Evolutionary conservation across 129 eudicot species (phyloP).

Genomic region (Saposhnikovia divaricata): DNA sequence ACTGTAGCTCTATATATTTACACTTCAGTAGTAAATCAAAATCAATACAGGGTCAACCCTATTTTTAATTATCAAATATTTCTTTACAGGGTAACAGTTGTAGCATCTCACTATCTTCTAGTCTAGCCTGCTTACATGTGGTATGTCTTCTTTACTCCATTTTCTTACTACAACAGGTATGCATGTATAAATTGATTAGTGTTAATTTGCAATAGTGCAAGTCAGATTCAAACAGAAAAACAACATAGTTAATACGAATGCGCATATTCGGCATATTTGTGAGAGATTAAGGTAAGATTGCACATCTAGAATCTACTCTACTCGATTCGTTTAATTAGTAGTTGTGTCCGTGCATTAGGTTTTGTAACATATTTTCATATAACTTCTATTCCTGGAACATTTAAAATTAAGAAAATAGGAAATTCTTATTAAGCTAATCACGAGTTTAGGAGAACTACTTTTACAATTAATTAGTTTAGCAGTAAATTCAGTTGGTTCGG

Average conservation of each 20-base stretch:
- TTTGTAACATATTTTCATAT: not conserved
- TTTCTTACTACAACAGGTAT: too few relatives aligned
- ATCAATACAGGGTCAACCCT: not conserved
- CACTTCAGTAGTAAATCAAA: not conserved
- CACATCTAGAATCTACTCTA: too few relatives aligned
- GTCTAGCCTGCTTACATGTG: too few relatives aligned
- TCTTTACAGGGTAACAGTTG: not conserved
- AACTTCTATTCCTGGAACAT: not conserved
- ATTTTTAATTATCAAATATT: not conserved
- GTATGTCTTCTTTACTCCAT: too few relatives aligned
- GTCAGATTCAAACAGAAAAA: too few relatives aligned
- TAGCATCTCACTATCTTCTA: not conserved
- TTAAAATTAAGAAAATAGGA: not conserved
- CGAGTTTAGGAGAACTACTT: not conserved
- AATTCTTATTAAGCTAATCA: not conserved
- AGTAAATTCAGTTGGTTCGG: not conserved
- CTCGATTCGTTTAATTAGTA: too few relatives aligned
- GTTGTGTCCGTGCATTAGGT: not conserved
- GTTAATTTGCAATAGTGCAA: too few relatives aligned
- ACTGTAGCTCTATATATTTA: not conserved
- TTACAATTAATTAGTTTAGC: conserved; percentile 1
- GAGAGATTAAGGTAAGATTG: too few relatives aligned
- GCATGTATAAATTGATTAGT: too few relatives aligned
- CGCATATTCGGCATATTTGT: too few relatives aligned
- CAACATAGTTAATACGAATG: too few relatives aligned